phyloP scores from a whole-genome alignment of 768 basidiomycete genomes.

The Lactarius psammicola region DNA sequence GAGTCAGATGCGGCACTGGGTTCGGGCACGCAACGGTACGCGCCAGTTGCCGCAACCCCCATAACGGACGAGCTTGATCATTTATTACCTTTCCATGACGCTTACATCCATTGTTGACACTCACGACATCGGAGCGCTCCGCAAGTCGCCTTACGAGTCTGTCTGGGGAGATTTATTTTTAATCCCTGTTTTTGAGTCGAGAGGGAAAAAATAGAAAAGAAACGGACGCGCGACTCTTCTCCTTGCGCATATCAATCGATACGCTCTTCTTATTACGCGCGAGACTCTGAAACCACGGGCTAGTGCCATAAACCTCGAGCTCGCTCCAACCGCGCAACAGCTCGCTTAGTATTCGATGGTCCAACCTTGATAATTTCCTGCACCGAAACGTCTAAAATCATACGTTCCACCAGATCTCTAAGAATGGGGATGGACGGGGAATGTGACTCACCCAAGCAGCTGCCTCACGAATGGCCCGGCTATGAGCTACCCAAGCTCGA shows the following conservation, averaged over 20 bases:
- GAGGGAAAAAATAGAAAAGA: too few species aligned
- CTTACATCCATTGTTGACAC: conserved; percentile 71
- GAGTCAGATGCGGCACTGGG: conserved; percentile 39
- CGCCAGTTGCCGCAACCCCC: conserved; percentile 74
- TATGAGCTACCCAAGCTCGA: conserved; percentile 70
- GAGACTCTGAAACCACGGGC: conserved; percentile 73
- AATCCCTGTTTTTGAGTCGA: too few species aligned
- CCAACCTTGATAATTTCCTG: conserved; percentile 74
- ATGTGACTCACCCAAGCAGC: conserved; percentile 53
- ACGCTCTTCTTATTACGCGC: conserved; percentile 73
- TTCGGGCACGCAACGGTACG: conserved; percentile 67
- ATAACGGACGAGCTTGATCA: conserved; percentile 71
- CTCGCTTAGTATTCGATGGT: conserved; percentile 58
- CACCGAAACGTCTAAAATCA: conserved; percentile 35
- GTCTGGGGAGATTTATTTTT: conserved; percentile 5
- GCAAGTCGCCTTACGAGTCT: conserved; percentile 67
- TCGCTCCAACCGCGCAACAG: conserved; percentile 71
- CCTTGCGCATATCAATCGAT: conserved; percentile 59
- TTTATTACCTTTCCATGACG: conserved; percentile 67
- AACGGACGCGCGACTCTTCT: conserved; percentile 51
- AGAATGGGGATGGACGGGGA: not conserved
- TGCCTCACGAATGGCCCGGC: conserved; percentile 74
- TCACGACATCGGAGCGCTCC: too few species aligned
- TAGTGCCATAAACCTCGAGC: conserved; percentile 65
- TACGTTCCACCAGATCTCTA: not conserved